Evolutionary conservation across 1,284 basidiomycete genomes (phyloP).

Genomic region (Ganoderma meredithae): DNA sequence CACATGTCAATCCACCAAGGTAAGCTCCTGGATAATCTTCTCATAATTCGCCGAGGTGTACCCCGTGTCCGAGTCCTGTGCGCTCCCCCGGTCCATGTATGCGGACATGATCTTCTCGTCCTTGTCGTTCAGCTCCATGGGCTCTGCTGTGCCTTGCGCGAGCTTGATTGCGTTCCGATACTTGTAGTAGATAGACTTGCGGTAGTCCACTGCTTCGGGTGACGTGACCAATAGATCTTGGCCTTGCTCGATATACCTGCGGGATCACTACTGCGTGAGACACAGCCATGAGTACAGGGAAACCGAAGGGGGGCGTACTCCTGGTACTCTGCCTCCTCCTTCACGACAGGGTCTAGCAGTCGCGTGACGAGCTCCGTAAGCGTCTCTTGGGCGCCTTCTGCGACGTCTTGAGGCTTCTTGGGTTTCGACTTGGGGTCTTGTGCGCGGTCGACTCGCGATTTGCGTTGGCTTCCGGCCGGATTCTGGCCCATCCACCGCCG

Average conservation of each 20-base stretch:
- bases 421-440: constrained; percentile 44
- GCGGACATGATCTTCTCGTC: constrained; percentile 44
- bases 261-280: background rate
- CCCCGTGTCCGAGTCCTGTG: constrained; percentile 42
- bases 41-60: constrained; percentile 49
- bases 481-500: constrained; percentile 73
- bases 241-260: constrained; percentile 76
- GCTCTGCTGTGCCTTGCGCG: constrained; percentile 47
- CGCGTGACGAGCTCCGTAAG: constrained; percentile 70
- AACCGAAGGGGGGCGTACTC: constrained; percentile 54
- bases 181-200: constrained; percentile 52
- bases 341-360: constrained; percentile 72
- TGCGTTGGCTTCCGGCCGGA: constrained; percentile 50
- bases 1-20: constrained; percentile 28
- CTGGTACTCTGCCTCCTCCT: constrained; percentile 82
- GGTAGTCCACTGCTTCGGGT: constrained; percentile 53
- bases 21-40: constrained; percentile 40
- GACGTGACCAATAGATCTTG: constrained; percentile 61
- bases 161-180: constrained; percentile 63
- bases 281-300: constrained; percentile 2
- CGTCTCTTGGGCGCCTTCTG: constrained; percentile 54
- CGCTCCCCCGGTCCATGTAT: constrained; percentile 49
- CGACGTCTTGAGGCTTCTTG: constrained; percentile 38
- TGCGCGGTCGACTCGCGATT: constrained; percentile 43
- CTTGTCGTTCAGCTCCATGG: constrained; percentile 47